Conservation (phyloP, 257 asterid species). For the Nicotiana knightiana region DNA sequence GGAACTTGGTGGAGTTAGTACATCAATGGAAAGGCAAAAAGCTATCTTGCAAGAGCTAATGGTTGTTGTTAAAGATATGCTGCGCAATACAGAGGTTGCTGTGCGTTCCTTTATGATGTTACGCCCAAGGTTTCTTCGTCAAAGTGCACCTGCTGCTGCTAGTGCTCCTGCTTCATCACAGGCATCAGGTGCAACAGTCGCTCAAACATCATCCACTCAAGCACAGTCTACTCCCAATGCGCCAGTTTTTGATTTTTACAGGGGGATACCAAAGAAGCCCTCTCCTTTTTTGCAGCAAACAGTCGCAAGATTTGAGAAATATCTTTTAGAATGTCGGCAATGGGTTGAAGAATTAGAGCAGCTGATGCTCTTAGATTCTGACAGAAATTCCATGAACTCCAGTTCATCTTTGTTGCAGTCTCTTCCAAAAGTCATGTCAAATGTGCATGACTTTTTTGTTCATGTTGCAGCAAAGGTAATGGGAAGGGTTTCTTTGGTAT, state of each 20-base stretch:
- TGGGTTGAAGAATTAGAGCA: slow-evolving; percentile 97
- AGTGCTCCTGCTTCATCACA: slow-evolving; percentile 52
- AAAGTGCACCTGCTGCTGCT: slow-evolving; percentile 43
- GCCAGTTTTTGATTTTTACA: slow-evolving; percentile 77
- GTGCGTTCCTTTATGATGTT: slow-evolving; percentile 92
- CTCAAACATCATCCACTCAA: slow-evolving; percentile 53
- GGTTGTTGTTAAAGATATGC: slow-evolving; percentile 75
- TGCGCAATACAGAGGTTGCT: slow-evolving; percentile 83
- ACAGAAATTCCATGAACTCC: slow-evolving; percentile 42
- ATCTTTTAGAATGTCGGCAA: slow-evolving; percentile 75
- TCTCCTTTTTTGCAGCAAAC: slow-evolving; percentile 90
- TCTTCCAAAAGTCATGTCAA: slow-evolving; percentile 85
- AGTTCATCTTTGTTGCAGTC: slow-evolving; percentile 75
- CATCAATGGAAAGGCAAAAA: slow-evolving; percentile 83
- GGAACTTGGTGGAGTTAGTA: slow-evolving; percentile 90
- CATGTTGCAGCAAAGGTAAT: slow-evolving; percentile 98
- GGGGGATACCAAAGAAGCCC: slow-evolving; percentile 88
- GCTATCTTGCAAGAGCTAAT: slow-evolving; percentile 72
- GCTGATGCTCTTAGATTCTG: slow-evolving; percentile 60
- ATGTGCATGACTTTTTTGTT: slow-evolving; percentile 90
- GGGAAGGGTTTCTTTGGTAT: neutral
- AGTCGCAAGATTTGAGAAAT: slow-evolving; percentile 84
- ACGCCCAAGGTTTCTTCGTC: slow-evolving; percentile 78
- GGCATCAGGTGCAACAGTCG: slow-evolving; percentile 46
- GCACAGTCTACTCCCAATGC: slow-evolving; percentile 48